Conservation (phyloP, 768 basidiomycete genomes). For the Podaxis sp. region DNA sequence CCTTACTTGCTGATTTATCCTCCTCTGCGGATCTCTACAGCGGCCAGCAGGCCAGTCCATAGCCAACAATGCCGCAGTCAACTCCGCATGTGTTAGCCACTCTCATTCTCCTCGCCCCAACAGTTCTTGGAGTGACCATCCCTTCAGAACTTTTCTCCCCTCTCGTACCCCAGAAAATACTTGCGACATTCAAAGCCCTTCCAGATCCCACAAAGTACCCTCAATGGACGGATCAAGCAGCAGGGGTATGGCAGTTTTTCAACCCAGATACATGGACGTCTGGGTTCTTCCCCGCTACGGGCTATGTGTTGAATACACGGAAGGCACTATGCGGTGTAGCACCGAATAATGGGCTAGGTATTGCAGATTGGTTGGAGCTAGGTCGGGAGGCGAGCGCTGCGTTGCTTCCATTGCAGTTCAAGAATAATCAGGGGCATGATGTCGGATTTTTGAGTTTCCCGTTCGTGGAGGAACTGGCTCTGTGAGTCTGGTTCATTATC, state of each 20-base stretch:
- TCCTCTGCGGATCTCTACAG: neutral
- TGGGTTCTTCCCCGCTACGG: constrained; percentile 63
- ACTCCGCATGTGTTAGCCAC: neutral
- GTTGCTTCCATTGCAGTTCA: constrained; percentile 47
- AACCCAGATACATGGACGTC: constrained; percentile 62
- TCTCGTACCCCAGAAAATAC: constrained; percentile 57
- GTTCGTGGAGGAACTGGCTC: constrained; percentile 56
- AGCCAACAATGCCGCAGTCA: constrained; percentile 2
- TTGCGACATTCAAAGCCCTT: constrained; percentile 48
- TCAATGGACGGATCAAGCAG: constrained; percentile 51
- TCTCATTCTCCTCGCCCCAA: constrained; percentile 3
- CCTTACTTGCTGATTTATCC: neutral
- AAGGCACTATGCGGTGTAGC: constrained; percentile 45
- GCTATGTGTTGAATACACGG: constrained; percentile 60
- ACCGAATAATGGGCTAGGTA: constrained; percentile 34
- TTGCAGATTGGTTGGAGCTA: constrained; percentile 57
- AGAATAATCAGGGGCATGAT: constrained; percentile 60
- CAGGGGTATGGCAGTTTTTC: constrained; percentile 56
- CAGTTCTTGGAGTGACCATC: constrained; percentile 19
- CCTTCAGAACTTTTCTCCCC: constrained; percentile 59
- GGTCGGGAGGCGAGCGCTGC: constrained; percentile 52
- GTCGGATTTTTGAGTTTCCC: constrained; percentile 73
- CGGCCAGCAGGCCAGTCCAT: neutral
- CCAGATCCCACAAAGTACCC: constrained; percentile 52
- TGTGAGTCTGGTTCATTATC: constrained; percentile 40